Evolutionary conservation across 306 rosid genomes (phyloP), one percentile per base, ranked within the genome.

Genomic region (Rosa lucieae): DNA sequence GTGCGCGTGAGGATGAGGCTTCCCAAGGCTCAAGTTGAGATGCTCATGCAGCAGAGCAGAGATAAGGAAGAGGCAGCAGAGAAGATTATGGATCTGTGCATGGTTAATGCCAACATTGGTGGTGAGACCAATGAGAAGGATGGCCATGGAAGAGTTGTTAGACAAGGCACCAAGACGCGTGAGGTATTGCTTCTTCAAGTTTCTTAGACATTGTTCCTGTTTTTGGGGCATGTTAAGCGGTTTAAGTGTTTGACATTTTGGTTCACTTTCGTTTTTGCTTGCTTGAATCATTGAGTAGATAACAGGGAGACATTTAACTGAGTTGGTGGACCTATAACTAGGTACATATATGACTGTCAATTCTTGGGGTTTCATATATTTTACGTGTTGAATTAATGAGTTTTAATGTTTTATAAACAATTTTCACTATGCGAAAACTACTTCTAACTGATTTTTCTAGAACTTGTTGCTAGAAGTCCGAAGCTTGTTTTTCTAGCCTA

Each of bases 21-120:
- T 48, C 98, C 93, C 1, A 91, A 61, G 83, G 84, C 84, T 0
- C 91, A 96, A 18, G 94, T 96, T 7, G 97, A 93, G 92, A 91
- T 63, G 80, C 58, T 93, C 79, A 82, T 95, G 81, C 83, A 73
- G 61, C 93, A 90, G 35, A 85, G 94, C 55, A 88, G 69, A 74
- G 84, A 88, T 70, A 87, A 87, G 53, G 87, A 39, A 23, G 99
- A 95, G 63, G 98, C 87, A 3, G 94, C 91, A 2, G 87, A 90
- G 87, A 93, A 75, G 90, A 90, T 95, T 20, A 59, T 93, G 89
- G 84, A 79, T 44, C 84, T 93, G 5, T 95, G 87, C 77, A 78
- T 88, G 89, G 81, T 85, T 3, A 83, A 72, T 7, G 53, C 67
- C 1, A 79, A 29, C 49, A 82, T 65, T 40, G 82, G 3, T 47